Percentiles rank a stretch among this genome's conserved stretches.
Evolutionary conservation across 1,284 basidiomycete genomes (phyloP).

Genomic region (Somion occarium): DNA sequence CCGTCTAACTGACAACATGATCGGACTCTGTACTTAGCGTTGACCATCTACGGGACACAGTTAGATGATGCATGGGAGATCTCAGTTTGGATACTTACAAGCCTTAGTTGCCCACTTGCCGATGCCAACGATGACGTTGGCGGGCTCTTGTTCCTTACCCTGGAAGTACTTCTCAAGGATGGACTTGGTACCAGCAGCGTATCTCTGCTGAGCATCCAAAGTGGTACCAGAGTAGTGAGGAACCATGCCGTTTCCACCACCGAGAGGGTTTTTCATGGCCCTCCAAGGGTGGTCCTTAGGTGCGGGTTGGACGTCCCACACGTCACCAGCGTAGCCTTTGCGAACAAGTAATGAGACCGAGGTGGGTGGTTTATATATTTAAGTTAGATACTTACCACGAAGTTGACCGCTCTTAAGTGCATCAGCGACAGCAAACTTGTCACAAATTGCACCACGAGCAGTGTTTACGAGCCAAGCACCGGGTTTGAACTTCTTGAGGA

Average conservation of each 20-base stretch:
- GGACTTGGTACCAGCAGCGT: constrained; percentile 75
- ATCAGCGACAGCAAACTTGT: constrained; percentile 17
- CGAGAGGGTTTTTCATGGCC: constrained; percentile 74
- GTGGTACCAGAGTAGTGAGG: constrained; percentile 88
- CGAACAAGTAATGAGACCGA: background rate
- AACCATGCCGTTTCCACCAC: constrained; percentile 84
- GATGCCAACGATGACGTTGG: constrained; percentile 71
- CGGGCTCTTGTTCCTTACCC: constrained; percentile 65
- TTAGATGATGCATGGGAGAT: background rate
- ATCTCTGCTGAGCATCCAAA: constrained; percentile 87
- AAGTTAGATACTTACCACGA: no score
- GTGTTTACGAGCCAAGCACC: constrained; percentile 24
- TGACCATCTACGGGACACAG: constrained; percentile 10
- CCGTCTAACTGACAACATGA: no score
- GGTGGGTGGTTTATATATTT: constrained; percentile 14
- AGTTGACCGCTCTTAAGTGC: constrained; percentile 60
- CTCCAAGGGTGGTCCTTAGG: constrained; percentile 87
- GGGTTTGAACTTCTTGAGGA: constrained; percentile 88
- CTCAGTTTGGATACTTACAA: no score
- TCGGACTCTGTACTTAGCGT: no score
- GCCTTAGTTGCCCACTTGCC: constrained; percentile 33
- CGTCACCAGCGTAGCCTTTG: constrained; percentile 69
- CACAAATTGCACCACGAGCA: constrained; percentile 19
- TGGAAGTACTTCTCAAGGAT: constrained; percentile 81
- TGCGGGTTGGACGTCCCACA: constrained; percentile 81